These are phyloP conservation scores for Calycina marina DNA, from an alignment of 2,329 filamentous ascomycete species.

Conservation along the genomic window DNA sequence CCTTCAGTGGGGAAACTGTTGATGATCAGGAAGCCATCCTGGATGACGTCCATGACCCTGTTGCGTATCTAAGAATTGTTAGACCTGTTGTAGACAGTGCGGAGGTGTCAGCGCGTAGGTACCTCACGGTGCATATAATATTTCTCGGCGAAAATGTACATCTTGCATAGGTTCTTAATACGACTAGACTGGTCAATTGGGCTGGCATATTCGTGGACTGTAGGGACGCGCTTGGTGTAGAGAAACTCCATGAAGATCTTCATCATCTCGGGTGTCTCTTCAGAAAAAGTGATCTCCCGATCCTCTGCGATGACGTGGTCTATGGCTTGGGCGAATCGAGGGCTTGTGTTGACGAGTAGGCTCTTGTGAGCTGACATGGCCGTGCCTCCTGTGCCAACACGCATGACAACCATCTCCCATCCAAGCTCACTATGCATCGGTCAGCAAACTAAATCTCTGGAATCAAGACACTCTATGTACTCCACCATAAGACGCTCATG, in stretches of 20 bases:
- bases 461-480: too few species aligned
- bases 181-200: slow-evolving; percentile 1
- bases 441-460: too few species aligned
- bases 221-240: slow-evolving; percentile 9
- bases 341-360: slow-evolving; percentile 3
- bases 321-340: background rate
- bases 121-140: slow-evolving; percentile 3
- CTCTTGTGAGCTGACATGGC: slow-evolving; percentile 9
- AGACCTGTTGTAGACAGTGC: slow-evolving; percentile 1
- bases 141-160: slow-evolving; percentile 12
- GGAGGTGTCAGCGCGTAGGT: too few species aligned
- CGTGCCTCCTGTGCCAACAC: slow-evolving; percentile 2
- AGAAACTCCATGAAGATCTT: slow-evolving; percentile 12
- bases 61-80: slow-evolving; percentile 6
- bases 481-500: background rate
- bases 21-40: slow-evolving; percentile 12
- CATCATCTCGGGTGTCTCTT: slow-evolving; percentile 7
- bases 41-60: slow-evolving; percentile 14
- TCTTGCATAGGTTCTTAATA: slow-evolving; percentile 7
- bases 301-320: too few species aligned
- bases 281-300: background rate
- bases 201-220: background rate
- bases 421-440: slow-evolving; percentile 6
- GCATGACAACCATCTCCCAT: slow-evolving; percentile 7
- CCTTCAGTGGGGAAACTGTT: slow-evolving; percentile 5